Percentiles rank a stretch among this genome's conserved stretches.
These are phyloP conservation scores for Phyllosticta paracitricarpa DNA, from an alignment of 2,329 filamentous ascomycete genomes.

Conservation along the genomic window DNA sequence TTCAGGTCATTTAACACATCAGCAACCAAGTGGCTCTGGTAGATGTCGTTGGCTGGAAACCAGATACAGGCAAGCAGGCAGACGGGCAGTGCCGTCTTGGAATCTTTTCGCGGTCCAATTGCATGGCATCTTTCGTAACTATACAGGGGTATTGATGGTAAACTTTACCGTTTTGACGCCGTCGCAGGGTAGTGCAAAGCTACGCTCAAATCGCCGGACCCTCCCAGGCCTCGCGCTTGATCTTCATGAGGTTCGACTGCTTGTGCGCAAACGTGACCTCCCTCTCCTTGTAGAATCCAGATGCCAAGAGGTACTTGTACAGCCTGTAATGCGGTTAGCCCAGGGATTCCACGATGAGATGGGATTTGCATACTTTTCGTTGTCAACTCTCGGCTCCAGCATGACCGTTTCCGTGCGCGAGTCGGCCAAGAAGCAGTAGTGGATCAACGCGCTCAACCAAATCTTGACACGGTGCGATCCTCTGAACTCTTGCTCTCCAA, in stretches of 20 bases:
- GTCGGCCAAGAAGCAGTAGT: slow-evolving; percentile 72
- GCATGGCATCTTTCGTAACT: neutral
- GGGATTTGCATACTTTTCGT: slow-evolving; percentile 60
- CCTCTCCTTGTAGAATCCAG: slow-evolving; percentile 77
- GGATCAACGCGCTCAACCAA: slow-evolving; percentile 81
- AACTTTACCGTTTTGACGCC: neutral
- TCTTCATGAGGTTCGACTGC: slow-evolving; percentile 74
- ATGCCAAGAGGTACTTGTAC: slow-evolving; percentile 57
- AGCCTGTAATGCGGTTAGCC: slow-evolving; percentile 39
- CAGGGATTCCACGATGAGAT: neutral
- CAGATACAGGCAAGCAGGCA: too few relatives aligned
- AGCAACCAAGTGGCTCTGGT: too few relatives aligned
- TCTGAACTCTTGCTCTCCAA: slow-evolving; percentile 87
- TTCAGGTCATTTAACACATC: too few relatives aligned
- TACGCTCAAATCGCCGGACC: slow-evolving; percentile 3
- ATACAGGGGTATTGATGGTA: neutral
- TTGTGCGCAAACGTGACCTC: slow-evolving; percentile 88
- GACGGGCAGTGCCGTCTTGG: neutral
- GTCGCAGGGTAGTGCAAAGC: neutral
- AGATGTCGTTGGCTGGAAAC: too few relatives aligned
- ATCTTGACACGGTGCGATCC: slow-evolving; percentile 64
- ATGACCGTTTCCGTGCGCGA: slow-evolving; percentile 72
- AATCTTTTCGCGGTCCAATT: neutral
- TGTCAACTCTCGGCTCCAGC: slow-evolving; percentile 86
- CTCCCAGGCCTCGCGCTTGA: slow-evolving; percentile 67